A percentile compares a stretch with the other conserved stretches of the same genome.
Conservation (phyloP, 2,329 filamentous ascomycete species). For the Xylaria sp. region DNA sequence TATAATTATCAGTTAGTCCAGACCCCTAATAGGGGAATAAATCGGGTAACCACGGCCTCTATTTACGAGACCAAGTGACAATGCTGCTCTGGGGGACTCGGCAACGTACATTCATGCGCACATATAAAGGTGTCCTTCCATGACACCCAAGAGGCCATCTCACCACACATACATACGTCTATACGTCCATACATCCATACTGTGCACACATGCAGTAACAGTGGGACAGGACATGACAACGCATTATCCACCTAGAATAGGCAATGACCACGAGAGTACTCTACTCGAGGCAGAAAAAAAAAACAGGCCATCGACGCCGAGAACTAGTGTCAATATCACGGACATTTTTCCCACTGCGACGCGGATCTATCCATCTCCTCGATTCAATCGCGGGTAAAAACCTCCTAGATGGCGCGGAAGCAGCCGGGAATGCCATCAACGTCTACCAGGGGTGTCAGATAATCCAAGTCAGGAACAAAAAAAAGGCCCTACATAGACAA, state of each 20-base stretch:
- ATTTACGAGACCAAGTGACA: background rate
- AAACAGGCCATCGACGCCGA: background rate
- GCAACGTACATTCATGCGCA: background rate
- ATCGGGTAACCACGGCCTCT: background rate
- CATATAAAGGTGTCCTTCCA: background rate
- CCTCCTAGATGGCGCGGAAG: background rate
- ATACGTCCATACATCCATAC: too few species aligned
- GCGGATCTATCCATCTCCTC: background rate
- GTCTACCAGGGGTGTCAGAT: background rate
- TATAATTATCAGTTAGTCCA: constrained; percentile 5
- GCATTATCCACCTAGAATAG: background rate
- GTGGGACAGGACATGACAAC: background rate
- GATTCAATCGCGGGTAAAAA: too few species aligned
- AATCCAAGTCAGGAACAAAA: too few species aligned
- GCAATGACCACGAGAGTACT: background rate
- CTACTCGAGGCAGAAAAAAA: background rate
- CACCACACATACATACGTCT: background rate
- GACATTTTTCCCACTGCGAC: constrained; percentile 2
- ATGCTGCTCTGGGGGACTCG: background rate
- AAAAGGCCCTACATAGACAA: background rate
- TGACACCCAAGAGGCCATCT: background rate
- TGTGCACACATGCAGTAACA: background rate
- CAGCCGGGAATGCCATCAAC: background rate
- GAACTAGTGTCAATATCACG: constrained; percentile 15
- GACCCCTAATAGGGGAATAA: background rate